Conservation (phyloP, 208 protist species). For the Trypanosoma lewisi region DNA sequence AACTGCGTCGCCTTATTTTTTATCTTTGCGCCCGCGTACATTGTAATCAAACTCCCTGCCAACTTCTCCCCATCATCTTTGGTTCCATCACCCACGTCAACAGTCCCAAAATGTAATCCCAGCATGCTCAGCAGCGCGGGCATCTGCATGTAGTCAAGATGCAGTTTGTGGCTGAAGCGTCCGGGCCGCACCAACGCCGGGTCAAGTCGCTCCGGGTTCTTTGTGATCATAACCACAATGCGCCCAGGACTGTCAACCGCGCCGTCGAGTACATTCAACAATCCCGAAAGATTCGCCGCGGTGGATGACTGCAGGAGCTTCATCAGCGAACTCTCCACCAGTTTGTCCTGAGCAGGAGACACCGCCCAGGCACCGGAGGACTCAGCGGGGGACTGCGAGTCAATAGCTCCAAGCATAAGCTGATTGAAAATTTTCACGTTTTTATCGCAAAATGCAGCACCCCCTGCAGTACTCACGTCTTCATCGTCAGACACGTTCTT, state of each 20-base stretch:
- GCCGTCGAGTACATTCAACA: constrained; percentile 90
- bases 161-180: constrained; percentile 68
- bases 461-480: not conserved
- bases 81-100: constrained; percentile 20
- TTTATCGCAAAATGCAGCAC: not conserved
- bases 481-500: not conserved
- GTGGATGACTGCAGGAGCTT: constrained; percentile 48
- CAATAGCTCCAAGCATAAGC: not conserved
- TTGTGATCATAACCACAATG: constrained; percentile 88
- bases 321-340: constrained; percentile 30
- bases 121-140: constrained; percentile 57
- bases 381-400: not conserved
- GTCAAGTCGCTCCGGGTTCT: constrained; percentile 83
- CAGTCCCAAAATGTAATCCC: constrained; percentile 75
- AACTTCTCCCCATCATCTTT: constrained; percentile 18
- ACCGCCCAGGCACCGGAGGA: not conserved
- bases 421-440: constrained; percentile 6
- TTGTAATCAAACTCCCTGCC: not conserved
- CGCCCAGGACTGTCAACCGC: constrained; percentile 84
- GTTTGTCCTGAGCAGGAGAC: not conserved
- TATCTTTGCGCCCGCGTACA: not conserved
- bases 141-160: constrained; percentile 70
- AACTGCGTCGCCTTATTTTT: constrained; percentile 5
- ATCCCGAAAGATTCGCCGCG: constrained; percentile 77
- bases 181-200: constrained; percentile 87